These are phyloP conservation scores for Metschnikowia baotianmanensis DNA, from an alignment of 805 yeast species.

Conservation along the genomic window DNA sequence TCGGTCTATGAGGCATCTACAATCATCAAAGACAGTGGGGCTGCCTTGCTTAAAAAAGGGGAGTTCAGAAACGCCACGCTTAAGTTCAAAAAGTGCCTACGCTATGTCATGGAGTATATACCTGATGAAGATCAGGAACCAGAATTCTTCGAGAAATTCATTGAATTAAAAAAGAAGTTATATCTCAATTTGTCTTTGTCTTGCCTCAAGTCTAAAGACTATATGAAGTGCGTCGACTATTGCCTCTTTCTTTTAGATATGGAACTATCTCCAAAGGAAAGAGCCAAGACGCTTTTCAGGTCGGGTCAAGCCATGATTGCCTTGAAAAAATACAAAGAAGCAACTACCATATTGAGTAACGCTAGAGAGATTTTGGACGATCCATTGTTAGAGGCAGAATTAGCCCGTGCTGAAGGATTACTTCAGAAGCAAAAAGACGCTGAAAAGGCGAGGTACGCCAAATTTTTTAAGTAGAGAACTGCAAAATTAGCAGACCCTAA, in stretches of 20 bases:
- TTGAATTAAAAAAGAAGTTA: slow-evolving; percentile 49
- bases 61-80: slow-evolving; percentile 50
- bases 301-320: slow-evolving; percentile 46
- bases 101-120: slow-evolving; percentile 68
- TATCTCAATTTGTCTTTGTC: slow-evolving; percentile 61
- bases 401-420: slow-evolving; percentile 38
- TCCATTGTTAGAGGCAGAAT: slow-evolving; percentile 43
- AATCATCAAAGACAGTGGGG: slow-evolving; percentile 67
- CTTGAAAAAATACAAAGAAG: slow-evolving; percentile 47
- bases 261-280: slow-evolving; percentile 38
- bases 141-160: slow-evolving; percentile 48
- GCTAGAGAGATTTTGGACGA: slow-evolving; percentile 49
- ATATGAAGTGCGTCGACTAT: slow-evolving; percentile 49
- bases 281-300: slow-evolving; percentile 60
- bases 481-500: too few species aligned
- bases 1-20: slow-evolving; percentile 49
- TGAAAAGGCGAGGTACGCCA: slow-evolving; percentile 57
- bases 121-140: slow-evolving; percentile 69
- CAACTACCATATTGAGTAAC: slow-evolving; percentile 43
- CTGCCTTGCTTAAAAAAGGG: slow-evolving; percentile 54
- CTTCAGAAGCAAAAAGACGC: slow-evolving; percentile 44
- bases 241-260: slow-evolving; percentile 56
- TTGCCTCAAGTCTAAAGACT: slow-evolving; percentile 48
- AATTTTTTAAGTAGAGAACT: slow-evolving; percentile 50
- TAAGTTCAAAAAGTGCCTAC: slow-evolving; percentile 63